Conservation (phyloP, 2,329 filamentous ascomycete genomes). For the Biscogniauxia mediterranea region DNA sequence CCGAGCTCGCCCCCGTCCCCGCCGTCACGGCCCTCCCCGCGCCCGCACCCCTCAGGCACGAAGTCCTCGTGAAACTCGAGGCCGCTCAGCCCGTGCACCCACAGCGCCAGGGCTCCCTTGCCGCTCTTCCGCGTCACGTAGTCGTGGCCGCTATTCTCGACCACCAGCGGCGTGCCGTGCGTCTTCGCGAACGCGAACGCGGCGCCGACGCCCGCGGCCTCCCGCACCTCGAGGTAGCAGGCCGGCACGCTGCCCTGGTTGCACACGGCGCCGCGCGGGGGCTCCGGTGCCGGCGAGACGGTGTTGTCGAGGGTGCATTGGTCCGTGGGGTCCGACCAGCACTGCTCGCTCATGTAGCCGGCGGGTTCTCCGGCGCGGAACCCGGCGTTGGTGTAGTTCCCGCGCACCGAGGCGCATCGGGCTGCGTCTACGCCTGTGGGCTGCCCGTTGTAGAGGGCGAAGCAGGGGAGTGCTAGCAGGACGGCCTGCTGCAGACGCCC, state of each 20-base stretch:
- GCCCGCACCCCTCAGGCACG: conserved; percentile 16
- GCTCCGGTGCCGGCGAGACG: conserved; percentile 17
- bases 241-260: conserved; percentile 28
- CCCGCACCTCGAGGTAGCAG: conserved; percentile 23
- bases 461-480: conserved; percentile 31
- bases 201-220: conserved; percentile 17
- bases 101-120: conserved; percentile 29
- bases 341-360: conserved; percentile 29
- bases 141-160: conserved; percentile 37
- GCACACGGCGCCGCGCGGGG: conserved; percentile 21
- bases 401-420: conserved; percentile 23
- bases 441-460: conserved; percentile 26
- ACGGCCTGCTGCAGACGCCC: conserved; percentile 18
- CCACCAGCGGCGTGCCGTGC: conserved; percentile 24
- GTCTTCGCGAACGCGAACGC: conserved; percentile 23
- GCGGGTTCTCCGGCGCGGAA: conserved; percentile 21
- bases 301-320: conserved; percentile 29
- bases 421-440: conserved; percentile 14
- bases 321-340: conserved; percentile 25
- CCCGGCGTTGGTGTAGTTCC: conserved; percentile 26
- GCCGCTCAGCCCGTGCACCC: conserved; percentile 29
- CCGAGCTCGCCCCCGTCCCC: conserved; percentile 31
- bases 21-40: conserved; percentile 25
- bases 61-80: conserved; percentile 23
- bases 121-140: conserved; percentile 33